Percentiles rank a stretch among this genome's conserved stretches.
phyloP scores from a whole-genome alignment of 2,329 filamentous ascomycete genomes.

The Ophiostoma triangulosporum region DNA sequence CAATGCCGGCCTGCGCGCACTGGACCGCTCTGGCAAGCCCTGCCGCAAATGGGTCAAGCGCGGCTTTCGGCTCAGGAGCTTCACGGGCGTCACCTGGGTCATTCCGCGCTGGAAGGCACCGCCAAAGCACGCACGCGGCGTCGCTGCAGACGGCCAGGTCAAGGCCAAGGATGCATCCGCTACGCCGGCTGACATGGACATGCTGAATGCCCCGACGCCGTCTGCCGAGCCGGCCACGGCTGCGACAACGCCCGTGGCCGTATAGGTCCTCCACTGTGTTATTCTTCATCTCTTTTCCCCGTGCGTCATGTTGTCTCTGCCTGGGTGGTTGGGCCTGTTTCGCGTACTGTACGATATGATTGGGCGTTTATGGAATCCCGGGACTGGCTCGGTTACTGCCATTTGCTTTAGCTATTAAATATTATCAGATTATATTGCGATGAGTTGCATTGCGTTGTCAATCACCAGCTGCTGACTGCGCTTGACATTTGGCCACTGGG shows the following conservation, averaged over 20 bases:
- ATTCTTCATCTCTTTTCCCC: not conserved
- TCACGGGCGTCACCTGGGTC: conserved; percentile 76
- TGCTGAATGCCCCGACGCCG: conserved; percentile 38
- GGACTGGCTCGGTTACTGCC: not conserved
- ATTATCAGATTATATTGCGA: not conserved
- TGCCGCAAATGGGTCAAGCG: conserved; percentile 86
- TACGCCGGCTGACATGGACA: conserved; percentile 35
- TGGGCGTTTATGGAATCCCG: not conserved
- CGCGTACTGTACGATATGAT: not conserved
- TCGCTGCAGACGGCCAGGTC: conserved; percentile 31
- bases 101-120: conserved; percentile 73
- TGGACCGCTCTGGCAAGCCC: conserved; percentile 82
- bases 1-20: conserved; percentile 86
- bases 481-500: too few species aligned
- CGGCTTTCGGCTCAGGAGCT: conserved; percentile 75
- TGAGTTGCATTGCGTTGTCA: too few species aligned
- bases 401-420: not conserved
- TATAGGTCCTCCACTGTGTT: not conserved
- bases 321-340: too few species aligned
- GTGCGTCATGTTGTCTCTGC: too few species aligned
- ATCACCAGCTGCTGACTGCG: too few species aligned
- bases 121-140: conserved; percentile 34
- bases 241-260: conserved; percentile 7
- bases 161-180: conserved; percentile 44
- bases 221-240: conserved; percentile 7